A percentile compares a stretch with the other conserved stretches of the same genome.
phyloP scores from a whole-genome alignment of 2,329 filamentous ascomycete genomes.

The Sclerotinia glacialis region DNA sequence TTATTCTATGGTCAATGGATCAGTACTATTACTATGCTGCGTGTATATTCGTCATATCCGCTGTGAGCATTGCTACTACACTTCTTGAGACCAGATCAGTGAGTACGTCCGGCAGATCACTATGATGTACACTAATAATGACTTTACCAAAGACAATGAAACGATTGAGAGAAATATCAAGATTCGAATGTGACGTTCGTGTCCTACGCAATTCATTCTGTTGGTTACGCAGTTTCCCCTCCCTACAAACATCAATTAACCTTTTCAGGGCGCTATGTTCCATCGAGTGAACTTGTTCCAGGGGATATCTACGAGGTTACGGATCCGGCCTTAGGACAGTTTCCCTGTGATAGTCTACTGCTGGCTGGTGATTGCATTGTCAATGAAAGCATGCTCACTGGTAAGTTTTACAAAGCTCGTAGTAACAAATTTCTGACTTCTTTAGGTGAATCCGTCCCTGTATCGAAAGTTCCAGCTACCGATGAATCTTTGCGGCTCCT shows the following conservation, averaged over 20 bases:
- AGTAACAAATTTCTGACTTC: conserved; percentile 20
- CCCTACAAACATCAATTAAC: conserved; percentile 16
- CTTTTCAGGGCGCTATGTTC: conserved; percentile 69
- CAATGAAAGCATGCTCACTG: conserved; percentile 98
- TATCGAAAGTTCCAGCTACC: conserved; percentile 83
- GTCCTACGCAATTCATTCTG: conserved; percentile 95
- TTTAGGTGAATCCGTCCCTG: conserved; percentile 86
- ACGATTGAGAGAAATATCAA: conserved; percentile 83
- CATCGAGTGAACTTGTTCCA: conserved; percentile 84
- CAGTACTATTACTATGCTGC: conserved; percentile 97
- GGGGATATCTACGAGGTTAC: conserved; percentile 97
- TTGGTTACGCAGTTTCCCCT: conserved; percentile 42
- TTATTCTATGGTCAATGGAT: conserved; percentile 91
- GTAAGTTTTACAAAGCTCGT: conserved; percentile 37
- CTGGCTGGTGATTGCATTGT: conserved; percentile 95
- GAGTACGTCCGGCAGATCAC: conserved; percentile 39
- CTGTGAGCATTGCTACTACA: conserved; percentile 86
- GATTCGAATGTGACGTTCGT: conserved; percentile 91
- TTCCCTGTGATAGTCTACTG: conserved; percentile 88
- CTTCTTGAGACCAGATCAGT: conserved; percentile 84
- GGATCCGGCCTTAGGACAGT: conserved; percentile 81
- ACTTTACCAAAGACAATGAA: conserved; percentile 67
- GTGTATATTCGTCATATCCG: conserved; percentile 92
- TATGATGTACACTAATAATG: conserved; percentile 17
- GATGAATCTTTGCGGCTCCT: conserved; percentile 75